Conservation (phyloP, 768 basidiomycete genomes). For the Collybia sordida region DNA sequence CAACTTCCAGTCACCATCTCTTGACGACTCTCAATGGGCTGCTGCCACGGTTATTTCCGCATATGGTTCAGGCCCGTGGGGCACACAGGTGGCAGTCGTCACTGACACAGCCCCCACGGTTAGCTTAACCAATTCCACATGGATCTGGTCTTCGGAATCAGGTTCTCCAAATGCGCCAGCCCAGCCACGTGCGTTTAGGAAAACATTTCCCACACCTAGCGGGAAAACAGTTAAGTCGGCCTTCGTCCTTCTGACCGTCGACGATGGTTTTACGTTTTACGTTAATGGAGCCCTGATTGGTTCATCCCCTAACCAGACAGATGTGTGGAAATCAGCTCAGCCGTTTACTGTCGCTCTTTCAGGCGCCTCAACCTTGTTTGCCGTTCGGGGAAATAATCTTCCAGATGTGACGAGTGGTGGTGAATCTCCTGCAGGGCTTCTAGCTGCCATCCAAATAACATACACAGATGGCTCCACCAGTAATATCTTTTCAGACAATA, state of each 20-base stretch:
- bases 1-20: conserved; percentile 22
- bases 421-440: conserved; percentile 23
- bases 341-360: conserved; percentile 19
- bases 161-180: conserved; percentile 4
- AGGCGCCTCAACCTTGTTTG: conserved; percentile 20
- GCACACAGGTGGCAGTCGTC: conserved; percentile 17
- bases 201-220: conserved; percentile 5
- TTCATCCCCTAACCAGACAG: conserved; percentile 15
- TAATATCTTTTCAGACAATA: conserved; percentile 19
- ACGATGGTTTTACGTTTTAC: too few relatives aligned
- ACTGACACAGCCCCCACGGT: conserved; percentile 9
- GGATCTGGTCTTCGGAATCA: too few relatives aligned
- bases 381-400: conserved; percentile 26
- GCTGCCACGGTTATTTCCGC: conserved; percentile 13
- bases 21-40: conserved; percentile 22
- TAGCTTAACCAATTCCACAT: too few relatives aligned
- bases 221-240: neutral
- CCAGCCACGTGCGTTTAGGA: conserved; percentile 25
- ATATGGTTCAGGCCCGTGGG: conserved; percentile 28
- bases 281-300: conserved; percentile 24
- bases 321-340: conserved; percentile 25
- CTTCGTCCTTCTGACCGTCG: neutral
- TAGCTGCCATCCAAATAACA: conserved; percentile 21
- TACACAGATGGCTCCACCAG: conserved; percentile 25
- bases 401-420: conserved; percentile 17